phyloP scores from a whole-genome alignment of 495 filamentous ascomycete species.

The Neurospora sp. region DNA sequence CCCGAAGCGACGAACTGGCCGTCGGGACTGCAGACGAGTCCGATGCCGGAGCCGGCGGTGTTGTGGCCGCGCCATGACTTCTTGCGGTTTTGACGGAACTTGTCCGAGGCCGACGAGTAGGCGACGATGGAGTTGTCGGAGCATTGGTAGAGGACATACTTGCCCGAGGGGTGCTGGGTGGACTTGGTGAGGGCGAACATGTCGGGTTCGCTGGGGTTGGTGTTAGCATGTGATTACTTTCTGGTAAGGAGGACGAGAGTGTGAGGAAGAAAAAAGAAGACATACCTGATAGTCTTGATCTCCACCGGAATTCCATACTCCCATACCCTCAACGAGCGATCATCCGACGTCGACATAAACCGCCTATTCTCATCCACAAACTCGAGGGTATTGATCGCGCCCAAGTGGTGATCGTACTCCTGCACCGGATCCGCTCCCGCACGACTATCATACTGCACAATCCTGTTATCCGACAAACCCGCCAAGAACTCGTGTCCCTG shows the following conservation, averaged over 20 bases:
- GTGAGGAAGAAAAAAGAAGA: not conserved
- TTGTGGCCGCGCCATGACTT: slow-evolving; percentile 95
- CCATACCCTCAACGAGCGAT: slow-evolving; percentile 92
- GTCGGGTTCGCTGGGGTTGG: slow-evolving; percentile 86
- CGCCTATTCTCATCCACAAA: slow-evolving; percentile 91
- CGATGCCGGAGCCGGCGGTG: slow-evolving; percentile 86
- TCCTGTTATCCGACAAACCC: slow-evolving; percentile 97
- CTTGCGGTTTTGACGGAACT: slow-evolving; percentile 94
- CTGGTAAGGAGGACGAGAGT: no score
- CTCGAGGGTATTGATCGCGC: slow-evolving; percentile 94
- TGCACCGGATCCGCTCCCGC: slow-evolving; percentile 70
- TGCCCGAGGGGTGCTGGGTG: slow-evolving; percentile 73
- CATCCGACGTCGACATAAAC: slow-evolving; percentile 96
- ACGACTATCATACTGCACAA: slow-evolving; percentile 91
- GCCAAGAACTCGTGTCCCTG: slow-evolving; percentile 83
- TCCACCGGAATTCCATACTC: slow-evolving; percentile 91
- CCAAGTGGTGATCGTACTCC: slow-evolving; percentile 97
- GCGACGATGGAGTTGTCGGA: slow-evolving; percentile 95
- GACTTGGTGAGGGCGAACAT: slow-evolving; percentile 89
- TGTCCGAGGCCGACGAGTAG: slow-evolving; percentile 72
- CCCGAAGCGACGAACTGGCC: slow-evolving; percentile 79
- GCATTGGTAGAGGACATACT: slow-evolving; percentile 86
- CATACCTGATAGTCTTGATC: slow-evolving; percentile 34
- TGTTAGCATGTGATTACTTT: slow-evolving; percentile 43
- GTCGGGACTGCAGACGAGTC: slow-evolving; percentile 79